Conservation (phyloP, 345 rosid genomes). For the Nephelium lappaceum region DNA sequence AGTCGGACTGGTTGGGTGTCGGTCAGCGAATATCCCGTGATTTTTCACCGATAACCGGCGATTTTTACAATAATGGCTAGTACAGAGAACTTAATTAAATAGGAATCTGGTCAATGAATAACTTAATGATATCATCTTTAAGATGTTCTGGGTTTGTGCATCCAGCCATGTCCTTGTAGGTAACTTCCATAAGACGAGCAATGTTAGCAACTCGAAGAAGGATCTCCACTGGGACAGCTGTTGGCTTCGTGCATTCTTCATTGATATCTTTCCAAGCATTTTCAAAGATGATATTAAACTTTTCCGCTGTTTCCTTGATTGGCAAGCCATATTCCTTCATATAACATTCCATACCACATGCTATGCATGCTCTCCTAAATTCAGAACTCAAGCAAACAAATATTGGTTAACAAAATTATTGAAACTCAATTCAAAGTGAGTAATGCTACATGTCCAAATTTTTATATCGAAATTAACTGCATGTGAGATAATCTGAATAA, state of each 20-base stretch:
- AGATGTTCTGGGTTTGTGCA: neutral
- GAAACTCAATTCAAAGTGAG: too few relatives aligned
- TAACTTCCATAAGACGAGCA: conserved; percentile 1
- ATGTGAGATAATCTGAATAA: too few relatives aligned
- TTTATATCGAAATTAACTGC: too few relatives aligned
- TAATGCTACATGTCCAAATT: too few relatives aligned
- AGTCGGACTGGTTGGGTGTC: too few relatives aligned
- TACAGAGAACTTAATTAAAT: too few relatives aligned
- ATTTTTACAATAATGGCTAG: too few relatives aligned
- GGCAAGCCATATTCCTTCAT: conserved; percentile 7
- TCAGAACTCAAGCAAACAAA: neutral
- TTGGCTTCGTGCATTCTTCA: neutral
- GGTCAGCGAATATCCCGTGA: too few relatives aligned
- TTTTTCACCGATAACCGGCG: too few relatives aligned
- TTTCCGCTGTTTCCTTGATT: neutral
- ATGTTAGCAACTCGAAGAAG: conserved; percentile 11
- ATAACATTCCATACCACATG: conserved; percentile 14
- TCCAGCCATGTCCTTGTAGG: neutral
- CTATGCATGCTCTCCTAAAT: conserved; percentile 7
- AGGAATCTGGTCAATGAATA: neutral
- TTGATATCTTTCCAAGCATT: conserved; percentile 19
- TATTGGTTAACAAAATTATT: too few relatives aligned
- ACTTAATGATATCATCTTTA: neutral
- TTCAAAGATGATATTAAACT: neutral
- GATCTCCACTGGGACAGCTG: neutral